phyloP scores from a whole-genome alignment of 352 stramenopile species.

The Pythium vanterpoolii region DNA sequence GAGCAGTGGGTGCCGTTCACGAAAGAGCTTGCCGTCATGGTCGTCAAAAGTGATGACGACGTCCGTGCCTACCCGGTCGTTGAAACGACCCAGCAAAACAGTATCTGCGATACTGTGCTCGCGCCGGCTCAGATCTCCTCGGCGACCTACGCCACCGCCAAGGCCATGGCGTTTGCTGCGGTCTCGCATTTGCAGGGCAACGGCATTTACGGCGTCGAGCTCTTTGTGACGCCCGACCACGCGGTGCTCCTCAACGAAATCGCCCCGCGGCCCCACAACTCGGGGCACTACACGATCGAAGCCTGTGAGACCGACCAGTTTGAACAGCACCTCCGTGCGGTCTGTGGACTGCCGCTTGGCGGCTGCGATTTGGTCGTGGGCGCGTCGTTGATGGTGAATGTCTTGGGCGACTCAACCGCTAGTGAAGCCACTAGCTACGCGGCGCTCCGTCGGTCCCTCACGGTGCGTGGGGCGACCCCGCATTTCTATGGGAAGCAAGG shows the following conservation, averaged over 20 bases:
- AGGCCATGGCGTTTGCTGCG: slow-evolving; percentile 56
- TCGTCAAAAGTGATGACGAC: slow-evolving; percentile 82
- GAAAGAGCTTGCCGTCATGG: slow-evolving; percentile 97
- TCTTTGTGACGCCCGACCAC: slow-evolving; percentile 91
- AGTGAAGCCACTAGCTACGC: slow-evolving; percentile 83
- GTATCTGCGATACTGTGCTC: slow-evolving; percentile 96
- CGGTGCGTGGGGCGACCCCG: slow-evolving; percentile 82
- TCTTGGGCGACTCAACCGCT: slow-evolving; percentile 66
- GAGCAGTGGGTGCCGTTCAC: slow-evolving; percentile 97
- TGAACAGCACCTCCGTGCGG: slow-evolving; percentile 96
- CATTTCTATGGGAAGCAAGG: slow-evolving; percentile 97
- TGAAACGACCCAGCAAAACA: slow-evolving; percentile 96
- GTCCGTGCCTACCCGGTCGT: slow-evolving; percentile 94
- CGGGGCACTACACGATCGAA: slow-evolving; percentile 99
- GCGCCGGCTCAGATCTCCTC: slow-evolving; percentile 78
- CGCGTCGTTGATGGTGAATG: slow-evolving; percentile 90
- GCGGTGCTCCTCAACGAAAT: slow-evolving; percentile 97
- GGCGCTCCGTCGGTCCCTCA: slow-evolving; percentile 56
- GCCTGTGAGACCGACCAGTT: slow-evolving; percentile 97
- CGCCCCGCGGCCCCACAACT: slow-evolving; percentile 97
- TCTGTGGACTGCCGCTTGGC: slow-evolving; percentile 93
- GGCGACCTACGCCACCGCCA: slow-evolving; percentile 39
- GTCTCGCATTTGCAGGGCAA: slow-evolving; percentile 82
- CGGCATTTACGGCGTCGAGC: slow-evolving; percentile 96
- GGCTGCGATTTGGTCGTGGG: slow-evolving; percentile 90